Evolutionary conservation across 2,329 filamentous ascomycete species (phyloP).

Genomic region (Parastagonospora nodorum): DNA sequence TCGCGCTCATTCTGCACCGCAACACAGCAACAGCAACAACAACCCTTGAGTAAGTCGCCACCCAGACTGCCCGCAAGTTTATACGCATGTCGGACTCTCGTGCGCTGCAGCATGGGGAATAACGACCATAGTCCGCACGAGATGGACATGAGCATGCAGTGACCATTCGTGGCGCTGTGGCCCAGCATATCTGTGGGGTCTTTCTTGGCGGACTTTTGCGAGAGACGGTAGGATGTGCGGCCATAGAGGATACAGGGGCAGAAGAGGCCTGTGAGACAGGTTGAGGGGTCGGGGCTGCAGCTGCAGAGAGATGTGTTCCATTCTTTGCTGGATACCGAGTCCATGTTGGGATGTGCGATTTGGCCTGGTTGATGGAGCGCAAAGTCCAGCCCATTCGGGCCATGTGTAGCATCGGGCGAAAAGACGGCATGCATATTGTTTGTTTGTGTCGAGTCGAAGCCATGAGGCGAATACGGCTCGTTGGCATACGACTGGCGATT

Average conservation of each 20-base stretch:
- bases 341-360: slow-evolving; percentile 51
- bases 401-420: slow-evolving; percentile 42
- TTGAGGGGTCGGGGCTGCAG: slow-evolving; percentile 42
- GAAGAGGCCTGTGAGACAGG: slow-evolving; percentile 48
- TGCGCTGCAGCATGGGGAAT: slow-evolving; percentile 45
- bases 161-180: slow-evolving; percentile 43
- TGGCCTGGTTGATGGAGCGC: slow-evolving; percentile 46
- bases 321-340: slow-evolving; percentile 19
- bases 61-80: slow-evolving; percentile 47
- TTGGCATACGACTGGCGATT: slow-evolving; percentile 21
- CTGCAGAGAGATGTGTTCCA: slow-evolving; percentile 44
- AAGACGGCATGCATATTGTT: slow-evolving; percentile 40
- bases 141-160: slow-evolving; percentile 46
- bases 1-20: slow-evolving; percentile 54
- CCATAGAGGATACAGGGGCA: slow-evolving; percentile 53
- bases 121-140: slow-evolving; percentile 47
- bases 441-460: slow-evolving; percentile 26
- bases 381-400: slow-evolving; percentile 47
- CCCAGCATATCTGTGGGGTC: slow-evolving; percentile 50
- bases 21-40: slow-evolving; percentile 51
- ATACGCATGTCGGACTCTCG: slow-evolving; percentile 50
- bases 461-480: slow-evolving; percentile 42
- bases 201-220: slow-evolving; percentile 42
- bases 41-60: slow-evolving; percentile 42
- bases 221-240: slow-evolving; percentile 51